Percentiles rank a stretch among this genome's conserved stretches.
These are phyloP conservation scores for Xylaria sp. DNA, from an alignment of 2,329 filamentous ascomycete species.

Conservation along the genomic window DNA sequence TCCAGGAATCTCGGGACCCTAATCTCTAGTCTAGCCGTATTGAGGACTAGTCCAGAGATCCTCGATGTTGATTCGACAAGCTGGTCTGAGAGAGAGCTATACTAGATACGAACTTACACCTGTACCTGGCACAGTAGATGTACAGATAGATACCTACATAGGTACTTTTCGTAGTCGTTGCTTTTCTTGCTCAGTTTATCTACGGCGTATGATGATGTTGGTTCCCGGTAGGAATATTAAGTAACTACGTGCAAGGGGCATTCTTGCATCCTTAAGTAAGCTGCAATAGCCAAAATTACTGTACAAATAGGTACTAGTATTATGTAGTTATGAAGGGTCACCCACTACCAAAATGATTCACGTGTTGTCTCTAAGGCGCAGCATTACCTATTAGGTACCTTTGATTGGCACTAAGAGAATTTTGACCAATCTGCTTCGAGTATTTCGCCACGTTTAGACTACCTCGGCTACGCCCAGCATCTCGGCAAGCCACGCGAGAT, in stretches of 20 bases:
- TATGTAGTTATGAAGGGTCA: too few species aligned
- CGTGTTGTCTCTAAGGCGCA: neutral
- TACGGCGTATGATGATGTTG: too few species aligned
- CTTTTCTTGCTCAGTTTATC: too few species aligned
- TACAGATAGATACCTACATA: too few species aligned
- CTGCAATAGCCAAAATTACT: neutral
- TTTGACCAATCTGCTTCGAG: slow-evolving; percentile 17
- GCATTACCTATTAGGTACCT: neutral
- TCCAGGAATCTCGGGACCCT: neutral
- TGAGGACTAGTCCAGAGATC: neutral
- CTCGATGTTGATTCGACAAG: neutral
- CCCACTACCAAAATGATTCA: neutral
- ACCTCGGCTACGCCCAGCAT: neutral
- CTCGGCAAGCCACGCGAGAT: neutral
- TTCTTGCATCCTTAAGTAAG: too few species aligned
- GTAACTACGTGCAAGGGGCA: too few species aligned
- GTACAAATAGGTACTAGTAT: neutral
- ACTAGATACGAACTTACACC: neutral
- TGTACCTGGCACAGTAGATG: too few species aligned
- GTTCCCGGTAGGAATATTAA: too few species aligned
- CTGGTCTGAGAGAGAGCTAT: neutral
- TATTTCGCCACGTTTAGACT: slow-evolving; percentile 20
- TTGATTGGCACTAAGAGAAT: neutral
- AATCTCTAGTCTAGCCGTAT: neutral
- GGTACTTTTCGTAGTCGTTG: too few species aligned